phyloP scores from a whole-genome alignment of 345 rosid genomes.

The Acer yangbiense region DNA sequence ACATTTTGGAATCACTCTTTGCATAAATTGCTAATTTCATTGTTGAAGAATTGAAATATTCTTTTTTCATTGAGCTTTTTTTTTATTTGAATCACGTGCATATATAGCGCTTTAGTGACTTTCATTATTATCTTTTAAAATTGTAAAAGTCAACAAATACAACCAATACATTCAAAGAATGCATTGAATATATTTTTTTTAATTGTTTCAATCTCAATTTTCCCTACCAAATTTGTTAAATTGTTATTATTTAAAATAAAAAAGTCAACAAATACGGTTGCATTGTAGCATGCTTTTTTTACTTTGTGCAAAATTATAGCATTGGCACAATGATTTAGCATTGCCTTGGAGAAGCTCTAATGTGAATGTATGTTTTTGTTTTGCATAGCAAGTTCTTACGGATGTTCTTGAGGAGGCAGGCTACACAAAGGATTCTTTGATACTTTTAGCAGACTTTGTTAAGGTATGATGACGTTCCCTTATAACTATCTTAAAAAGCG shows the following conservation, averaged over 20 bases:
- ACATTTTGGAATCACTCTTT: neutral
- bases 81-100: neutral
- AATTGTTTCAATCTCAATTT: no score
- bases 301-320: no score
- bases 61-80: neutral
- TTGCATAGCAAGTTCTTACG: conserved; percentile 67
- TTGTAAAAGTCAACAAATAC: no score
- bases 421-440: conserved; percentile 54
- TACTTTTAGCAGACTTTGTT: conserved; percentile 61
- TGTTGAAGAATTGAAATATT: neutral
- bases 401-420: conserved; percentile 81
- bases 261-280: no score
- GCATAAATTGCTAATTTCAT: neutral
- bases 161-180: no score
- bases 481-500: neutral
- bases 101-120: neutral
- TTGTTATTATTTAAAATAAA: no score
- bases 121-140: neutral
- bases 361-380: conserved; percentile 19
- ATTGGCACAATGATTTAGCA: no score
- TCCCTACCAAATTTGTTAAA: no score
- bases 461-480: conserved; percentile 44
- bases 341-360: no score
- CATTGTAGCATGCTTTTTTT: no score
- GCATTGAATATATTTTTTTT: no score